These are phyloP conservation scores for Phtheirospermum japonicum DNA, from an alignment of 257 asterid genomes.

Conservation along the genomic window DNA sequence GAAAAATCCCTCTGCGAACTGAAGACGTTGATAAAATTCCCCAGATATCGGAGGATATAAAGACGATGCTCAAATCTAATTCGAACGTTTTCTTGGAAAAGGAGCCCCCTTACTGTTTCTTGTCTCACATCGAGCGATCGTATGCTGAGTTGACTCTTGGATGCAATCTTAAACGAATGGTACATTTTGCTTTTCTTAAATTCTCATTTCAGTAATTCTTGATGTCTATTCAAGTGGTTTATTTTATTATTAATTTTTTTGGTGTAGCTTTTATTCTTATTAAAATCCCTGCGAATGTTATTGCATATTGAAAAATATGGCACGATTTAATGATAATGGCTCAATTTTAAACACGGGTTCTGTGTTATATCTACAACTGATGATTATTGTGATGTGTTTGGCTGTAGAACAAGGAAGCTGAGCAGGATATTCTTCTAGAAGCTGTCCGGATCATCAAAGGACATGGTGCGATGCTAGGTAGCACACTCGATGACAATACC, in stretches of 20 bases:
- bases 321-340: slow-evolving; percentile 3
- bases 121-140: slow-evolving; percentile 69
- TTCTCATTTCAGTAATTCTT: slow-evolving; percentile 1
- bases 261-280: neutral
- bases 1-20: slow-evolving; percentile 54
- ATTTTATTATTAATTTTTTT: neutral
- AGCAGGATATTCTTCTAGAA: slow-evolving; percentile 71
- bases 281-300: neutral
- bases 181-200: slow-evolving; percentile 28
- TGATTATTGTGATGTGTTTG: slow-evolving; percentile 16
- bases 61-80: slow-evolving; percentile 67
- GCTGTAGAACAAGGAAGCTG: slow-evolving; percentile 64
- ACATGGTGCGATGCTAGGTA: slow-evolving; percentile 70
- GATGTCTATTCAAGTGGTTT: neutral
- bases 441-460: slow-evolving; percentile 65
- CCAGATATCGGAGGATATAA: slow-evolving; percentile 66
- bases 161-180: slow-evolving; percentile 75
- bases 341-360: neutral
- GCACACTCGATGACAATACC: slow-evolving; percentile 31
- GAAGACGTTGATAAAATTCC: slow-evolving; percentile 72
- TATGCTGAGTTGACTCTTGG: slow-evolving; percentile 78
- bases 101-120: slow-evolving; percentile 85
- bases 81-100: slow-evolving; percentile 67
- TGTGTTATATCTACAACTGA: slow-evolving; percentile 16
- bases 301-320: neutral